Evolutionary conservation across 805 yeast genomes (phyloP).

Genomic region (Lachancea thermotolerans): DNA sequence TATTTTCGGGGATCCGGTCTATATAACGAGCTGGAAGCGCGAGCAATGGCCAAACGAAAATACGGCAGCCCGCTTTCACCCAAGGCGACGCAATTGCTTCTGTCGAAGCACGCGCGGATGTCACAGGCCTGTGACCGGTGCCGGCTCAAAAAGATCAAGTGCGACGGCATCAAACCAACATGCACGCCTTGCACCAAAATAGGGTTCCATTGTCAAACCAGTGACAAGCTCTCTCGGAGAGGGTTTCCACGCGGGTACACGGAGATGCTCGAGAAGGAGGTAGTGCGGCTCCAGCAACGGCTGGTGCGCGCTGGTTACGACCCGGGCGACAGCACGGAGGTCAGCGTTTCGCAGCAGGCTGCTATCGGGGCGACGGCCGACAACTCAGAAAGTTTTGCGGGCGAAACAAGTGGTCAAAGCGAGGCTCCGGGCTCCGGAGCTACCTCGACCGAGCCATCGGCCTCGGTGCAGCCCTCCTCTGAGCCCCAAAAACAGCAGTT

Average conservation of each 20-base stretch:
- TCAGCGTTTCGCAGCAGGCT: no score
- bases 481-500: not conserved
- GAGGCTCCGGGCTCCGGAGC: no score
- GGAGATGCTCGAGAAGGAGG: slow-evolving; percentile 58
- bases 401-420: slow-evolving; percentile 2
- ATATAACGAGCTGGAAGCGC: no score
- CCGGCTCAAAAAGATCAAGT: slow-evolving; percentile 66
- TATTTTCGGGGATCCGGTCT: no score
- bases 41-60: slow-evolving; percentile 12
- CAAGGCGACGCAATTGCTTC: slow-evolving; percentile 21
- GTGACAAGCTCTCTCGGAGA: slow-evolving; percentile 66
- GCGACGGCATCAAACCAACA: slow-evolving; percentile 62
- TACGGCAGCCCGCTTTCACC: slow-evolving; percentile 17
- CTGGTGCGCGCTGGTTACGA: slow-evolving; percentile 2
- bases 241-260: slow-evolving; percentile 81
- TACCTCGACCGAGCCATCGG: no score
- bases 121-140: slow-evolving; percentile 82
- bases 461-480: no score
- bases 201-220: slow-evolving; percentile 61
- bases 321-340: not conserved
- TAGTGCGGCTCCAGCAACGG: slow-evolving; percentile 49
- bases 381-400: not conserved
- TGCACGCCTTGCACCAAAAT: slow-evolving; percentile 63
- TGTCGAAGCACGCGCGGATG: slow-evolving; percentile 37
- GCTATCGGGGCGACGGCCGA: not conserved